Conservation (phyloP, 768 basidiomycete genomes). For the Termitomyces sp. region DNA sequence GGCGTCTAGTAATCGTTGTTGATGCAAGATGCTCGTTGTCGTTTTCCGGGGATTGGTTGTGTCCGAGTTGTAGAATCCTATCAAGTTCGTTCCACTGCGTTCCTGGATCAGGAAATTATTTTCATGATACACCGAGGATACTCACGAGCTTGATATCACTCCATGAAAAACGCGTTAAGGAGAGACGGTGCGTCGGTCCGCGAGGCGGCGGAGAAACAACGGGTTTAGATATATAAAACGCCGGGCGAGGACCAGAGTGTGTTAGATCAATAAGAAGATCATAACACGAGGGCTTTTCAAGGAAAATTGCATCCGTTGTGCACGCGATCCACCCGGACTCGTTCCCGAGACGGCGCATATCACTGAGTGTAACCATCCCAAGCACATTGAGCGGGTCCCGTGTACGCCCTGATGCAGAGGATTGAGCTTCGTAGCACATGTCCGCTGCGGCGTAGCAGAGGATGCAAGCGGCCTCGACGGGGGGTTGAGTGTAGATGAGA, state of each 20-base stretch:
- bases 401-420: constrained; percentile 18
- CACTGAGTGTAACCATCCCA: constrained; percentile 77
- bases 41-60: constrained; percentile 19
- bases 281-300: constrained; percentile 77
- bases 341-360: constrained; percentile 64
- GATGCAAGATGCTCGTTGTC: not conserved
- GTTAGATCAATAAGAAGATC: constrained; percentile 82
- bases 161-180: constrained; percentile 73
- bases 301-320: constrained; percentile 81
- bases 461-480: constrained; percentile 76
- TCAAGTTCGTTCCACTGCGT: constrained; percentile 76
- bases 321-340: constrained; percentile 85
- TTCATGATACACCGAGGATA: constrained; percentile 6
- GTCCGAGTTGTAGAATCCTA: constrained; percentile 58
- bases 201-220: constrained; percentile 31
- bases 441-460: constrained; percentile 68
- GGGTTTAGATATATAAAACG: constrained; percentile 58
- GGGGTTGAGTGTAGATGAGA: constrained; percentile 77
- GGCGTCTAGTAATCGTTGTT: constrained; percentile 28
- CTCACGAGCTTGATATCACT: constrained; percentile 74
- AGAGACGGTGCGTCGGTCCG: constrained; percentile 51
- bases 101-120: not conserved
- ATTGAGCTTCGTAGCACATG: constrained; percentile 43
- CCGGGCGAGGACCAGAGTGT: constrained; percentile 61
- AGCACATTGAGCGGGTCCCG: constrained; percentile 59